A percentile compares a stretch with the other conserved stretches of the same genome.
Conservation (phyloP, 139 green algal genomes). For the Coelastrella sp. region DNA sequence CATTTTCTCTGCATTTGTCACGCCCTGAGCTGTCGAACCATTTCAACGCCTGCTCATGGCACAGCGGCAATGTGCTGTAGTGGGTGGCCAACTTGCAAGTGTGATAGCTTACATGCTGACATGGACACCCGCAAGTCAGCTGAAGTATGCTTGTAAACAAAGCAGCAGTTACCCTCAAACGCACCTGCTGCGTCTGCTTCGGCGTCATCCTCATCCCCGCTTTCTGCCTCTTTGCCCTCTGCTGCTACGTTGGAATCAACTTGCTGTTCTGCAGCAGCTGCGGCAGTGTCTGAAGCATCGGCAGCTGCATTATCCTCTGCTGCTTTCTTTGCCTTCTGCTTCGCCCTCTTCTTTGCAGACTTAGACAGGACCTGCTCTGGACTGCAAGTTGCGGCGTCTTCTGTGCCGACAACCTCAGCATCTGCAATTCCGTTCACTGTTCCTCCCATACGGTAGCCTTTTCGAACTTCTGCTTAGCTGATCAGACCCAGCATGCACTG, state of each 20-base stretch:
- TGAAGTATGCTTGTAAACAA: too few species aligned
- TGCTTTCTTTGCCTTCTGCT: conserved; percentile 69
- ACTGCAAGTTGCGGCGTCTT: not conserved
- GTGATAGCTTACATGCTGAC: too few species aligned
- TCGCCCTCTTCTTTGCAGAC: conserved; percentile 70
- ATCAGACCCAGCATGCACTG: too few species aligned
- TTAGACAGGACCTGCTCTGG: conserved; percentile 54
- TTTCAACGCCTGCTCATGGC: too few species aligned
- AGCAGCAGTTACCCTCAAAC: too few species aligned
- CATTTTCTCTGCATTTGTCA: too few species aligned
- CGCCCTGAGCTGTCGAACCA: too few species aligned
- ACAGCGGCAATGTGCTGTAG: too few species aligned
- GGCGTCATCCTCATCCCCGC: conserved; percentile 50
- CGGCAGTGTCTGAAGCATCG: not conserved
- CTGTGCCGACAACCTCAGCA: not conserved
- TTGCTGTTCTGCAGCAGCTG: conserved; percentile 18
- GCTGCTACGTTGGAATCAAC: not conserved
- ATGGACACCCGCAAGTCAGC: too few species aligned
- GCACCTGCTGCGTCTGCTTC: conserved; percentile 46
- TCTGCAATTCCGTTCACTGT: not conserved
- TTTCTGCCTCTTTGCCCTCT: conserved; percentile 42
- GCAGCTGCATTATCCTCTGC: not conserved
- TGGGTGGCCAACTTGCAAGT: too few species aligned
- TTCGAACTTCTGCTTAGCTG: too few species aligned
- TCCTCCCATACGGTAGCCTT: not conserved